phyloP scores from a whole-genome alignment of 2,329 filamentous ascomycete species.

The Colletotrichum gloeosporioides region DNA sequence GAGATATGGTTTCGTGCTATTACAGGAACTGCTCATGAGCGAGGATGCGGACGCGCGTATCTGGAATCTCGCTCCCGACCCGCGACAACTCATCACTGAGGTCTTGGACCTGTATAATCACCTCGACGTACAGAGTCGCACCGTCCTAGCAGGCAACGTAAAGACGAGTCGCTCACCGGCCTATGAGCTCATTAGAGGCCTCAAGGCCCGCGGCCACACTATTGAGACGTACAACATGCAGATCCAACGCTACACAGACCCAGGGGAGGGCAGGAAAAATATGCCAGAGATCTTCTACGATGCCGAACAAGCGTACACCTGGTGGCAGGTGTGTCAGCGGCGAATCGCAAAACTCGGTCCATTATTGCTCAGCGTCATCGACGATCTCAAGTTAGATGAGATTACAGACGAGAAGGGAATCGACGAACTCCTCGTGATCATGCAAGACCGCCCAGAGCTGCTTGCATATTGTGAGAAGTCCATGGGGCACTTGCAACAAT shows the following conservation, averaged over 20 bases:
- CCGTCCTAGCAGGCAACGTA: conserved; percentile 5
- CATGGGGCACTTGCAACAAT: conserved; percentile 34
- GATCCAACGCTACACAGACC: conserved; percentile 13
- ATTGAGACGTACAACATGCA: conserved; percentile 20
- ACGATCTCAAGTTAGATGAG: conserved; percentile 15
- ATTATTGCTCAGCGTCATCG: conserved; percentile 1
- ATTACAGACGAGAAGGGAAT: conserved; percentile 8
- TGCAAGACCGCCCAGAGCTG: conserved; percentile 11
- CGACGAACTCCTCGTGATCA: neutral
- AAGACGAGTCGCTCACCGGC: conserved; percentile 1
- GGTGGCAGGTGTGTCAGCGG: conserved; percentile 42
- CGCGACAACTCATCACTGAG: conserved; percentile 14
- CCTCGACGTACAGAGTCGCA: conserved; percentile 19
- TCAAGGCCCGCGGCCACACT: conserved; percentile 7
- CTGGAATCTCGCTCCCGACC: conserved; percentile 17
- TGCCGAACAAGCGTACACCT: conserved; percentile 39
- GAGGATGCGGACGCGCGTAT: neutral
- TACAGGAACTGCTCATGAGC: conserved; percentile 7
- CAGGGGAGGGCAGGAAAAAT: conserved; percentile 27
- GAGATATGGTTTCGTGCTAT: conserved; percentile 38
- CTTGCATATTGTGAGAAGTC: conserved; percentile 7
- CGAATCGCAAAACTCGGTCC: conserved; percentile 35
- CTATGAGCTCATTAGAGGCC: conserved; percentile 6
- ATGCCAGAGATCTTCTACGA: conserved; percentile 36
- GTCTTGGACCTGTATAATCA: conserved; percentile 15